Percentiles rank a stretch among this genome's conserved stretches.
These are phyloP conservation scores for Keithomyces neogunnii DNA, from an alignment of 2,329 filamentous ascomycete species.

Conservation along the genomic window DNA sequence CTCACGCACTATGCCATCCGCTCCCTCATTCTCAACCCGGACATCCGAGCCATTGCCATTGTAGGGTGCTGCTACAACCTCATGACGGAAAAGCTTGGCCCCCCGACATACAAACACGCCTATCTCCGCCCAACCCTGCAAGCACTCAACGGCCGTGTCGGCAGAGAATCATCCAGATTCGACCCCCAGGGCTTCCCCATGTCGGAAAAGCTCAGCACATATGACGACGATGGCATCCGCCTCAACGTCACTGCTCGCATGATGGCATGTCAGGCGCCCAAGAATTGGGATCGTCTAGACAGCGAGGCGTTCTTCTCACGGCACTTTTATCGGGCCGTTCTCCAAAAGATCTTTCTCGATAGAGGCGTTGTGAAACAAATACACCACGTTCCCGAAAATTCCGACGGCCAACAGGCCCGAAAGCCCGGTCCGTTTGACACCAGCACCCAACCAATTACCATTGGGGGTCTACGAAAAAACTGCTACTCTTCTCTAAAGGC, in stretches of 20 bases:
- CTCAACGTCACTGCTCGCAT: constrained; percentile 95
- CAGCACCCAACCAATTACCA: constrained; percentile 72
- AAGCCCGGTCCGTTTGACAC: constrained; percentile 36
- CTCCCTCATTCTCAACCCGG: constrained; percentile 74
- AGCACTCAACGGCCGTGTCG: constrained; percentile 59
- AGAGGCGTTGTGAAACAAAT: constrained; percentile 62
- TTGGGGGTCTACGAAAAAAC: constrained; percentile 73
- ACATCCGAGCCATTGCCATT: constrained; percentile 84
- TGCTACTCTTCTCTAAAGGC: constrained; percentile 67
- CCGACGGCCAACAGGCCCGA: constrained; percentile 8
- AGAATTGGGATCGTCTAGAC: constrained; percentile 79
- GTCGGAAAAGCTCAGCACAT: constrained; percentile 59
- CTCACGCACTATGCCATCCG: constrained; percentile 91
- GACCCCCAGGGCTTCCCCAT: constrained; percentile 94
- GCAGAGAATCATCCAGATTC: constrained; percentile 58
- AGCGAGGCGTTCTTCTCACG: constrained; percentile 84
- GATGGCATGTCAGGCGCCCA: constrained; percentile 95
- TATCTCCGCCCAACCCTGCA: constrained; percentile 62
- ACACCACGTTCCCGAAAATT: constrained; percentile 22
- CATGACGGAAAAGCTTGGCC: constrained; percentile 79
- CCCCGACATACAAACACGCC: constrained; percentile 78
- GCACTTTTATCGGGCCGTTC: constrained; percentile 83
- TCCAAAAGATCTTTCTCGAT: constrained; percentile 91
- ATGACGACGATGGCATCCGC: constrained; percentile 57
- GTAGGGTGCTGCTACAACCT: constrained; percentile 99